A percentile compares a stretch with the other conserved stretches of the same genome.
phyloP scores from a whole-genome alignment of 2,329 filamentous ascomycete genomes.

The Didymella exigua region DNA sequence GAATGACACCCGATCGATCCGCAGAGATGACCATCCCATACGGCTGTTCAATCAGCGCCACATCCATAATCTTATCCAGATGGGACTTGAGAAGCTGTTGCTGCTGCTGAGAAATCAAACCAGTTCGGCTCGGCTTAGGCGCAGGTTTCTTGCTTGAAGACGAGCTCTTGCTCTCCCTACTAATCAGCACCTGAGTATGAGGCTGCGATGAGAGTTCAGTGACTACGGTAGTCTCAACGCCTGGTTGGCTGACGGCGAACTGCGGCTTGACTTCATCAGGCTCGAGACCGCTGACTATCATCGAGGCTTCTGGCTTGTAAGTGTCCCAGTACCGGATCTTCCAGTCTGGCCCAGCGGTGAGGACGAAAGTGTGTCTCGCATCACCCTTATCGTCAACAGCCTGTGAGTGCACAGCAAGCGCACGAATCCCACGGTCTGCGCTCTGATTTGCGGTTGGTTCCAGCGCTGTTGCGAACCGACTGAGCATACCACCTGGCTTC shows the following conservation, averaged over 20 bases:
- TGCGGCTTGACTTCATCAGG: constrained; percentile 73
- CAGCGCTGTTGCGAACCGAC: constrained; percentile 78
- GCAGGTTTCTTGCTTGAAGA: constrained; percentile 45
- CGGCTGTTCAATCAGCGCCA: constrained; percentile 84
- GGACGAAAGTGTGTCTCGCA: constrained; percentile 76
- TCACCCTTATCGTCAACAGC: constrained; percentile 72
- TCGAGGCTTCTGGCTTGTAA: constrained; percentile 74
- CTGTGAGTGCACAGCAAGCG: constrained; percentile 75
- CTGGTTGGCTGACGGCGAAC: constrained; percentile 57
- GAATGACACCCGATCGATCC: constrained; percentile 86
- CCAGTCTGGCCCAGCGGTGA: constrained; percentile 88
- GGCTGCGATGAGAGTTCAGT: constrained; percentile 44
- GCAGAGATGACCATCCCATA: constrained; percentile 93
- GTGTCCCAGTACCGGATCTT: constrained; percentile 96
- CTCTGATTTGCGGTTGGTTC: constrained; percentile 55
- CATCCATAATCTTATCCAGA: constrained; percentile 84
- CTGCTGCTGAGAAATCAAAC: constrained; percentile 91
- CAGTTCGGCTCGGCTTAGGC: constrained; percentile 69
- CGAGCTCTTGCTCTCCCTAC: constrained; percentile 35
- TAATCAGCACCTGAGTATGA: constrained; percentile 20
- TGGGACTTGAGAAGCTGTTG: constrained; percentile 85
- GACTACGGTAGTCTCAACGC: constrained; percentile 50
- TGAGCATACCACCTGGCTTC: constrained; percentile 80
- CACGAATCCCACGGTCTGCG: constrained; percentile 72
- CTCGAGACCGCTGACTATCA: constrained; percentile 78